Base-by-base conservation (phyloP, 257 asterid species). In the Solanum clarkiae region DNA sequence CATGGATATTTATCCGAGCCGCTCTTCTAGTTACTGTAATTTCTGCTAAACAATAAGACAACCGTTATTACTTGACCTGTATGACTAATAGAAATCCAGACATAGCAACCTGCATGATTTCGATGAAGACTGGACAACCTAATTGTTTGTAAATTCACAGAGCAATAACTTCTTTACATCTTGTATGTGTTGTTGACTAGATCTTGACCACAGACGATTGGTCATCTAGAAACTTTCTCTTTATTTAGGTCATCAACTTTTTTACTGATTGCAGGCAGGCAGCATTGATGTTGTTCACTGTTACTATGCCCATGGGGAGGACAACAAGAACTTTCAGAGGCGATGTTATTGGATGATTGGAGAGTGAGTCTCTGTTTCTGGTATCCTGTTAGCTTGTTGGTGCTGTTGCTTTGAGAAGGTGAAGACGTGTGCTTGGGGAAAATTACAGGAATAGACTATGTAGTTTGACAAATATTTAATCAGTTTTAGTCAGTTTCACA, bases 271-370 rank as follows among this genome's bases (percentile, higher is more conserved):
- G 13, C 85, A 88, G 90, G 88, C 75, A 20, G 88, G 90, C 18
- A 79, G 88, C 62, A 65, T 82, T n/a, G 90, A 85, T 80, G 86
- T 63, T 56, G 85, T 88, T 44, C 88, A 88, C 83, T 86, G 91
- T 68, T 86, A 88, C 74, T 86, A 84, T 81, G 89, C 89, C 55
- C 91, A 84, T 81, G 88, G 89, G 40, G 89, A 86, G 70, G 86
- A 75, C 47, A 86, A 86, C 85, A 82, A 86, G 74, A 54, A 81
- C 42, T 88, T 88, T 77, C 91, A 86, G 81, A 80, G 91, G 53
- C 84, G 88, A 42, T 84, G 82, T 84, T 88, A 88, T 84, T 88
- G 91, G 91, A 68, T 88, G 86, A 89, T 88, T 80, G 89, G 84
- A 32, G 80, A 56, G 88, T 85, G 63, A 86, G 88, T 86, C 54